Evolutionary conservation across 2,329 filamentous ascomycete species (phyloP).

Genomic region (Ceratocystis papillata): DNA sequence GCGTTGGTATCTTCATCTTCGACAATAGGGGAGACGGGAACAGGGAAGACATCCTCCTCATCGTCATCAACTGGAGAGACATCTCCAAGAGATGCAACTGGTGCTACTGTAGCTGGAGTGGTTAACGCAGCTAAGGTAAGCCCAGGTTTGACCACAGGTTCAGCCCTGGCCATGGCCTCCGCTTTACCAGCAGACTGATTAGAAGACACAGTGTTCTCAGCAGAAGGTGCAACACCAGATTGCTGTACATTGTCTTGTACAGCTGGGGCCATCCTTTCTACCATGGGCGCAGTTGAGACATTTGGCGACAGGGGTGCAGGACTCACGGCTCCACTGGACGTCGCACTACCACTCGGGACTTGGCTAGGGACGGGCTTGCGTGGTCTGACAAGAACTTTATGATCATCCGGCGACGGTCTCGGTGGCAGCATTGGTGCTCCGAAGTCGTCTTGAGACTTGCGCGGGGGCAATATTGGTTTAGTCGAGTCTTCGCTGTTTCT

Average conservation of each 20-base stretch:
- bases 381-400: conserved; percentile 13
- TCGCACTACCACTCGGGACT: neutral
- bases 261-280: neutral
- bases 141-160: neutral
- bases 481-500: conserved; percentile 14
- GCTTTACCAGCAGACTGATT: neutral
- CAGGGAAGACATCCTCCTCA: conserved; percentile 1
- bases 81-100: neutral
- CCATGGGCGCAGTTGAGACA: conserved; percentile 1
- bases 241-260: neutral
- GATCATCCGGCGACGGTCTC: conserved; percentile 17
- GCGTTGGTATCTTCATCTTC: neutral
- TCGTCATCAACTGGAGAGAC: conserved; percentile 1
- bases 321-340: neutral
- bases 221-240: neutral
- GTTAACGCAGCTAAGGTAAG: neutral
- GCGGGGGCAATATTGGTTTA: conserved; percentile 11
- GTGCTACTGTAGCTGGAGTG: neutral
- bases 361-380: conserved; percentile 17
- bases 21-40: neutral
- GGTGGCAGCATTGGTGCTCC: conserved; percentile 16
- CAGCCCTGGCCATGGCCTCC: neutral
- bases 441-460: conserved; percentile 5
- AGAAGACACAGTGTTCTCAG: neutral
- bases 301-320: conserved; percentile 20